These are phyloP conservation scores for Kernera saxatilis DNA, from an alignment of 345 rosid genomes.

Conservation along the genomic window DNA sequence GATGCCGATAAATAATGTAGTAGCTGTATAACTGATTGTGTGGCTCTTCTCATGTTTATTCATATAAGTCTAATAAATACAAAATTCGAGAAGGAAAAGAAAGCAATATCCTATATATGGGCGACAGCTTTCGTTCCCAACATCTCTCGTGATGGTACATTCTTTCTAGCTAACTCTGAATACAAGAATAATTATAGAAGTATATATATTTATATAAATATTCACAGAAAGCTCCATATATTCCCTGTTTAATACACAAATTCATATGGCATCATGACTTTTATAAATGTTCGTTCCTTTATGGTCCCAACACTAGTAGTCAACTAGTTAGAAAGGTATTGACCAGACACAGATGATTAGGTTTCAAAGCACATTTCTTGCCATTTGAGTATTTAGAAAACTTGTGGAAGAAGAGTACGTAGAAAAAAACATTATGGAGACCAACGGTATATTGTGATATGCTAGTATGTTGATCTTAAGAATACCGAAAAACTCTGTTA, in stretches of 20 bases:
- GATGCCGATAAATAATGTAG: neutral
- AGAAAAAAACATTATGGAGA: neutral
- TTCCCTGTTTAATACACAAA: constrained; percentile 13
- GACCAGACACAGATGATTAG: neutral
- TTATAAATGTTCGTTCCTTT: constrained; percentile 22
- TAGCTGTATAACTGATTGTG: neutral
- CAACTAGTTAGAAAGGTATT: constrained; percentile 12
- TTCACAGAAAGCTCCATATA: constrained; percentile 11
- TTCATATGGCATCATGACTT: constrained; percentile 20
- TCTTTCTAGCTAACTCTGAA: constrained; percentile 2
- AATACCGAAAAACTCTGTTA: neutral
- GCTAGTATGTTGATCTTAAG: neutral
- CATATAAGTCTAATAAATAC: neutral
- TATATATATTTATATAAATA: neutral
- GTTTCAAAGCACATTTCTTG: constrained; percentile 8
- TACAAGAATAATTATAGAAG: neutral
- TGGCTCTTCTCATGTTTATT: neutral
- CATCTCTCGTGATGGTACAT: constrained; percentile 2
- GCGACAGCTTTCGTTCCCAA: constrained; percentile 11
- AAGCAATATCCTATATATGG: constrained; percentile 1
- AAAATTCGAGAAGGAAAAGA: neutral
- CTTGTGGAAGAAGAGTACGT: constrained; percentile 2
- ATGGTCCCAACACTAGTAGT: constrained; percentile 26
- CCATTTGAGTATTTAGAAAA: neutral
- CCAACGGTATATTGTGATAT: neutral